Evolutionary conservation across 192 early-diverging fungal genomes (phyloP).

Genomic region (Coemansia sp.): DNA sequence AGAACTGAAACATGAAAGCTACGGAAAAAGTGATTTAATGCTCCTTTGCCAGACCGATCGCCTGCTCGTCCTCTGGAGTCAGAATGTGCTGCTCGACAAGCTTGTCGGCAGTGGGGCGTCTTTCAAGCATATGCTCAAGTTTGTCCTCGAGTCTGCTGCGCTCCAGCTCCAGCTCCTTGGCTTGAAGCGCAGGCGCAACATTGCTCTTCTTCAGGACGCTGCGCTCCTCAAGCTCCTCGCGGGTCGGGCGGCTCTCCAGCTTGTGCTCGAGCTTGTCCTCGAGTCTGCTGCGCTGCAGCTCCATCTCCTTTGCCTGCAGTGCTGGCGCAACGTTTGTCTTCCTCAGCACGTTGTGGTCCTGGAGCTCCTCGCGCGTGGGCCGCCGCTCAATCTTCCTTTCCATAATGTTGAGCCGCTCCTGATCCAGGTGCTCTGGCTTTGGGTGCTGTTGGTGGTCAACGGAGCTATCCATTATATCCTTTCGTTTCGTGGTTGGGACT

Average conservation of each 20-base stretch:
- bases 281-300: conserved; percentile 38
- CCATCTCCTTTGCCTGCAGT: conserved; percentile 31
- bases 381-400: conserved; percentile 59
- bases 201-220: conserved; percentile 59
- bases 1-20: background rate
- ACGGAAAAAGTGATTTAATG: background rate
- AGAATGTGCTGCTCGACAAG: conserved; percentile 68
- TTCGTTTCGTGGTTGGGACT: background rate
- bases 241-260: conserved; percentile 60
- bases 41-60: background rate
- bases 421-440: conserved; percentile 43
- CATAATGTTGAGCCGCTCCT: conserved; percentile 53
- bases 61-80: conserved; percentile 10
- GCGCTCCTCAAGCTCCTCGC: conserved; percentile 57
- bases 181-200: conserved; percentile 42
- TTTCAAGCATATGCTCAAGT: conserved; percentile 60
- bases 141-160: conserved; percentile 50
- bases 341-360: conserved; percentile 63
- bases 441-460: conserved; percentile 2
- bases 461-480: background rate
- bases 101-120: conserved; percentile 55
- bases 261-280: conserved; percentile 59
- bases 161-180: conserved; percentile 30
- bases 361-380: conserved; percentile 56
- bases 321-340: conserved; percentile 40